Evolutionary conservation across 2,329 filamentous ascomycete species (phyloP).

Genomic region (Aspergillus latus): DNA sequence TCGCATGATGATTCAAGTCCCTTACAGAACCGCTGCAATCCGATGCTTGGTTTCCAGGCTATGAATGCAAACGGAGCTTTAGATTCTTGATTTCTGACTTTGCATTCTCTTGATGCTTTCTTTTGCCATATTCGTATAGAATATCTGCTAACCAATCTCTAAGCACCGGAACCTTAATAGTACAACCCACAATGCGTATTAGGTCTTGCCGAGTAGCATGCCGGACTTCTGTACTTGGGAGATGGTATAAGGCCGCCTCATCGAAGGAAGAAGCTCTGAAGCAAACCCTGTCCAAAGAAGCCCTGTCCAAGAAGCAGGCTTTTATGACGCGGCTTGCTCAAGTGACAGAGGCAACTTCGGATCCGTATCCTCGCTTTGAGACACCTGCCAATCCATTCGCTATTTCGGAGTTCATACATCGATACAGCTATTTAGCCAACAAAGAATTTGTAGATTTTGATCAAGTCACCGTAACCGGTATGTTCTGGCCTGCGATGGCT

Average conservation of each 20-base stretch:
- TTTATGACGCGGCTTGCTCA: slow-evolving; percentile 40
- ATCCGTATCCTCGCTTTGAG: slow-evolving; percentile 42
- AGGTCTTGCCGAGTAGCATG: slow-evolving; percentile 10
- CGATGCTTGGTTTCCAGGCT: slow-evolving; percentile 53
- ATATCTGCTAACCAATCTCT: slow-evolving; percentile 25
- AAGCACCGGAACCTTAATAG: slow-evolving; percentile 28
- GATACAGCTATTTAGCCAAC: slow-evolving; percentile 37
- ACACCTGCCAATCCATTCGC: slow-evolving; percentile 32
- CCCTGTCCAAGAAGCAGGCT: slow-evolving; percentile 21
- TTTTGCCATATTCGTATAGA: neutral
- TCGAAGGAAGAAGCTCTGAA: slow-evolving; percentile 21
- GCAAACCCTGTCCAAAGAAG: neutral
- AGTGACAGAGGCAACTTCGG: slow-evolving; percentile 33
- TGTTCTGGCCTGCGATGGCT: slow-evolving; percentile 27
- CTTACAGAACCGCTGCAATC: slow-evolving; percentile 67
- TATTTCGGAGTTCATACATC: slow-evolving; percentile 38
- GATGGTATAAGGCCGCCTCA: slow-evolving; percentile 27
- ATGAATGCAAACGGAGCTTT: slow-evolving; percentile 41
- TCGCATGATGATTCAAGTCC: slow-evolving; percentile 46
- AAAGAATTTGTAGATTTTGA: slow-evolving; percentile 40
- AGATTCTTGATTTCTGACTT: slow-evolving; percentile 21
- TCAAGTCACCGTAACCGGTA: slow-evolving; percentile 46
- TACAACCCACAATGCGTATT: slow-evolving; percentile 7
- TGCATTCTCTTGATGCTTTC: neutral
- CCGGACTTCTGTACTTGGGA: neutral